A percentile compares a stretch with the other conserved stretches of the same genome.
Evolutionary conservation across 352 stramenopile genomes (phyloP).

Genomic region (Lagenidium giganteum): DNA sequence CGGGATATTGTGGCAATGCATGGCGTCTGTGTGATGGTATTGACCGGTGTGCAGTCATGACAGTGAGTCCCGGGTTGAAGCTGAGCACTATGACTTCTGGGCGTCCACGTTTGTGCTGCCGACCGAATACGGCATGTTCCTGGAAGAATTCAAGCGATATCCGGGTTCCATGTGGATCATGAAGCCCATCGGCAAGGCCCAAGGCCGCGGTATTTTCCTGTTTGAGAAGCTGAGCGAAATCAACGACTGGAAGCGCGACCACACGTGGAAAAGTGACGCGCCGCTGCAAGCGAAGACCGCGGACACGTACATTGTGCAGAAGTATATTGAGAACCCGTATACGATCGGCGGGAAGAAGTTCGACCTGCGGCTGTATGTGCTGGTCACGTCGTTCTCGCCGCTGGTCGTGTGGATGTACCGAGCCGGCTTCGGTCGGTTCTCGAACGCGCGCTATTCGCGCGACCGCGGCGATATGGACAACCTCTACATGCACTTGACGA

Average conservation of each 20-base stretch:
- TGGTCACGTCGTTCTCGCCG: slow-evolving; percentile 59
- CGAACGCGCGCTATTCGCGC: slow-evolving; percentile 19
- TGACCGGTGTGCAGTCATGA: slow-evolving; percentile 21
- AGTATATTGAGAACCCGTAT: slow-evolving; percentile 89
- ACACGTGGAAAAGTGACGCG: slow-evolving; percentile 37
- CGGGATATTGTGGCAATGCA: no score
- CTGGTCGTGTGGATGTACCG: slow-evolving; percentile 39
- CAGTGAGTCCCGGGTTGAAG: slow-evolving; percentile 23
- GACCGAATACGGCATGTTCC: slow-evolving; percentile 80
- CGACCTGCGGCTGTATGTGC: slow-evolving; percentile 85
- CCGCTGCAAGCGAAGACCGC: slow-evolving; percentile 34
- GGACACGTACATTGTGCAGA: slow-evolving; percentile 64
- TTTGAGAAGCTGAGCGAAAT: slow-evolving; percentile 88
- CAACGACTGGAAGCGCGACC: slow-evolving; percentile 80
- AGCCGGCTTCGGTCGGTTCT: slow-evolving; percentile 79
- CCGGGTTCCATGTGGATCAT: slow-evolving; percentile 88
- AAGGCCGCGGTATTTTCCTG: slow-evolving; percentile 81
- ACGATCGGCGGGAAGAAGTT: slow-evolving; percentile 90
- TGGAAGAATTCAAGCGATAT: slow-evolving; percentile 64
- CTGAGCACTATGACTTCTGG: slow-evolving; percentile 57
- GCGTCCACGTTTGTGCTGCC: slow-evolving; percentile 82
- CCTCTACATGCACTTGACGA: slow-evolving; percentile 87
- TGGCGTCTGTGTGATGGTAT: slow-evolving; percentile 8
- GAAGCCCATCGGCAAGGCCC: slow-evolving; percentile 88
- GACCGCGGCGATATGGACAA: slow-evolving; percentile 26